Conservation (phyloP, 2,329 filamentous ascomycete species). For the Phoma sp. region DNA sequence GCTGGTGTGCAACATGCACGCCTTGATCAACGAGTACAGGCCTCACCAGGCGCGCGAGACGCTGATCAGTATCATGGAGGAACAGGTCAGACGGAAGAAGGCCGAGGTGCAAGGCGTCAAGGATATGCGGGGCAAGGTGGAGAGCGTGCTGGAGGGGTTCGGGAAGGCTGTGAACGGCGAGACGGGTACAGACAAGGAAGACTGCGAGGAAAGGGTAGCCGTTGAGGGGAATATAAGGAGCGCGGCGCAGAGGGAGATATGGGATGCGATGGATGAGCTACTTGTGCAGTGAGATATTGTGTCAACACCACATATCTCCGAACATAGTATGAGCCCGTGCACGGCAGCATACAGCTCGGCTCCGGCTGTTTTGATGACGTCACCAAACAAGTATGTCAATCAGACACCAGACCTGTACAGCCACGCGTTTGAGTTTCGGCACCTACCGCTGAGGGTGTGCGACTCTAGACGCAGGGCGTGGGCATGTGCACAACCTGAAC, state of each 20-base stretch:
- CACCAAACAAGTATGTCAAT: too few relatives aligned
- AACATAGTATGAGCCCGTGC: too few relatives aligned
- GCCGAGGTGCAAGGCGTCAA: constrained; percentile 75
- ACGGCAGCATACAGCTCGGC: too few relatives aligned
- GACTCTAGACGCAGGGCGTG: constrained; percentile 8
- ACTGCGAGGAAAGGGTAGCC: constrained; percentile 21
- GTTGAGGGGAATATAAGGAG: constrained; percentile 24
- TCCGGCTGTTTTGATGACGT: too few relatives aligned
- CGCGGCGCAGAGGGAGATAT: constrained; percentile 43
- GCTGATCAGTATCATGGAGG: constrained; percentile 85
- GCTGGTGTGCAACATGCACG: constrained; percentile 88
- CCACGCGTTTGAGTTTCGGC: constrained; percentile 7
- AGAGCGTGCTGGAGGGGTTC: constrained; percentile 73
- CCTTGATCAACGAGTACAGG: constrained; percentile 91
- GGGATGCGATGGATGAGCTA: constrained; percentile 46
- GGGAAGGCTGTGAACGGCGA: constrained; percentile 40
- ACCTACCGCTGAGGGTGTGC: constrained; percentile 9
- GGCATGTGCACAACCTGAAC: constrained; percentile 17
- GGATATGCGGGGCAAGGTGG: constrained; percentile 73
- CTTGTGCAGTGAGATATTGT: constrained; percentile 26
- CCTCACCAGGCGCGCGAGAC: constrained; percentile 92
- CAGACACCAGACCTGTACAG: background rate
- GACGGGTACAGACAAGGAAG: constrained; percentile 15
- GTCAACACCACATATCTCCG: too few relatives aligned
- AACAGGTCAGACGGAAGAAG: constrained; percentile 74